Percentiles rank a stretch among this genome's conserved stretches.
These are phyloP conservation scores for Micractinium sp. DNA, from an alignment of 139 green algal genomes.

Conservation along the genomic window DNA sequence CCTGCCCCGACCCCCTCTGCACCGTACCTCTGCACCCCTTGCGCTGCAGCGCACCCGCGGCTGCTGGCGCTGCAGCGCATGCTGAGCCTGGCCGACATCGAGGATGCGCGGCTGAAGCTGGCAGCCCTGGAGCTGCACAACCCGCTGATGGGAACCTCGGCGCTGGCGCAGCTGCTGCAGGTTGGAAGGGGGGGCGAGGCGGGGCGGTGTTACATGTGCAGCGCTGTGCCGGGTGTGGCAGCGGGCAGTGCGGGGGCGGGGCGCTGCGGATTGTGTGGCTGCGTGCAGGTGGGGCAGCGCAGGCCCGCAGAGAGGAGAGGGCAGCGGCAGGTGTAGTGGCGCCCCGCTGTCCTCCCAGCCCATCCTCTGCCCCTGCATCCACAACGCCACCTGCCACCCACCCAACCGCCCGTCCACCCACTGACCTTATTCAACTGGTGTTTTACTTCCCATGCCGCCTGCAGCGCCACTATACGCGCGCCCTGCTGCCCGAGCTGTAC, in stretches of 20 bases:
- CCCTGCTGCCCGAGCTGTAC: constrained; percentile 69
- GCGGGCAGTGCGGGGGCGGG: no score
- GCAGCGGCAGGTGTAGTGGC: no score
- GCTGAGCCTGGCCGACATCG: constrained; percentile 73
- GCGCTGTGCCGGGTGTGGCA: neutral
- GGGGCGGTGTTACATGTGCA: neutral
- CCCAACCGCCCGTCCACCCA: no score
- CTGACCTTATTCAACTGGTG: no score
- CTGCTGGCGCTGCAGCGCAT: constrained; percentile 50
- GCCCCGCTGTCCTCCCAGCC: no score
- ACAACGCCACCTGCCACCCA: no score
- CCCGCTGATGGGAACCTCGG: constrained; percentile 63
- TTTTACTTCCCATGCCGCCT: no score
- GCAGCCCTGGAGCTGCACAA: constrained; percentile 59
- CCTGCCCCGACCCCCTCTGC: neutral
- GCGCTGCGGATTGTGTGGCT: no score
- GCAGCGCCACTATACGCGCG: constrained; percentile 69
- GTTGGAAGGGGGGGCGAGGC: no score
- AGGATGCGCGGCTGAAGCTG: constrained; percentile 79
- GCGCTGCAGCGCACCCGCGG: neutral
- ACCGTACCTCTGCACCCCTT: neutral
- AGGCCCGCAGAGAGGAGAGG: no score
- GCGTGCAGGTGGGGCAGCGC: no score
- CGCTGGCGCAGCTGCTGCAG: constrained; percentile 64
- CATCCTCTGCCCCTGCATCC: no score